Base-by-base conservation (phyloP, 768 basidiomycete species). In the Boletus reticuloceps region DNA sequence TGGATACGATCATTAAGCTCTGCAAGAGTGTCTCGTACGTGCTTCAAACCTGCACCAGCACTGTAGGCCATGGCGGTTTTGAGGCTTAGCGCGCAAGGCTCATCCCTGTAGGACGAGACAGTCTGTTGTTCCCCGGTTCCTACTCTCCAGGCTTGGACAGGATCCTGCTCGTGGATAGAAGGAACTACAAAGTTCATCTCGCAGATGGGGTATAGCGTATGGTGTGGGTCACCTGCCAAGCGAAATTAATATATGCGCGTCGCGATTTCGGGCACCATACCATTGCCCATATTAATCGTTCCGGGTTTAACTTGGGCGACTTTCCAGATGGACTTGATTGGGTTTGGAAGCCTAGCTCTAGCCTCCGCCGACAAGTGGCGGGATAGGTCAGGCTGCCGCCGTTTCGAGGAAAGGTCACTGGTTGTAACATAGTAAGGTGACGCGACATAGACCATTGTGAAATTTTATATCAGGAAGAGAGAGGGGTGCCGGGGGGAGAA, bases 251-350 rank as follows among this genome's bases (percentile, higher is more conserved):
- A 53, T 16, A 6, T 29, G 4, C 20, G 1, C 29, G 19, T 43
- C 27, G 8, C 13, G 8, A 48, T 31, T 37, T 16, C 29, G 34
- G 41, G 7, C 19, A 11, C 11, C 58, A 34, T 54, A 72, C 72
- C 72, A 40, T 74, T 74, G 16, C 73, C 72, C 63, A 74, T 71
- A 57, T 72, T 74, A 54, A 74, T 73, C 34, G 73, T 69, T 12
- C 69, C 69, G 9, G 69, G 57, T 49, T 65, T 72, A 37, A 69
- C 69, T 46, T 70, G 65, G n/a, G 73, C 67, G 14, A 51, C 67
- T 47, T 70, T 72, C 70, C 73, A 73, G 14, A 74, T 73, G 25
- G 73, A 43, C 52, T 74, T 74, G 58, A 74, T 74, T 9, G 72
- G 69, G 43, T 74, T 74, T 2, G 72, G 70, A 5, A 69, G 68